Conservation (phyloP, 495 filamentous ascomycete genomes). For the Amniculicola lignicola region DNA sequence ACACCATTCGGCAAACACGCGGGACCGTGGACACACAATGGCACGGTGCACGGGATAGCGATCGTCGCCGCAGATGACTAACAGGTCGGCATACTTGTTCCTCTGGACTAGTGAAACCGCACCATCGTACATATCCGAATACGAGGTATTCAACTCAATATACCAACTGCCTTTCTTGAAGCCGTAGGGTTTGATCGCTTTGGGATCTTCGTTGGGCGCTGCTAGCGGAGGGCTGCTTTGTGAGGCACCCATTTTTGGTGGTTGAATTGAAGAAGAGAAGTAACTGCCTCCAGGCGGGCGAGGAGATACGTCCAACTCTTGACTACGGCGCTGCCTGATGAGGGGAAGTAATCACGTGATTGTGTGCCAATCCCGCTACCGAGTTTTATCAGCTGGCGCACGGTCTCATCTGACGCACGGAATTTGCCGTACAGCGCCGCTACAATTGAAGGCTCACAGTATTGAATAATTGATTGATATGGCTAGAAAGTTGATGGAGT, state of each 20-base stretch:
- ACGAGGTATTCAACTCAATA: constrained; percentile 11
- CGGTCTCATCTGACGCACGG: too few relatives aligned
- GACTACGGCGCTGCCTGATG: too few relatives aligned
- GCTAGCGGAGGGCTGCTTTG: background rate
- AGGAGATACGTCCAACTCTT: too few relatives aligned
- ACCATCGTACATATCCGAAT: constrained; percentile 14
- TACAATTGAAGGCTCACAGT: too few relatives aligned
- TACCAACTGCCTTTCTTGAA: constrained; percentile 1
- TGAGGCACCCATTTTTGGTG: constrained; percentile 12
- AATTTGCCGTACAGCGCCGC: too few relatives aligned
- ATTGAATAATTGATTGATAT: too few relatives aligned
- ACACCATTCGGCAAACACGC: constrained; percentile 2
- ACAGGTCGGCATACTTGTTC: constrained; percentile 29
- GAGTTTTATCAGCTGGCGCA: too few relatives aligned
- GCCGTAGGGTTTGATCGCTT: constrained; percentile 8
- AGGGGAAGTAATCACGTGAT: too few relatives aligned
- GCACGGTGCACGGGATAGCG: constrained; percentile 31
- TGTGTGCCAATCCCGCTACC: too few relatives aligned
- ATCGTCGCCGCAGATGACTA: constrained; percentile 21
- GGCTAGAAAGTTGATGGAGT: too few relatives aligned
- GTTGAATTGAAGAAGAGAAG: too few relatives aligned
- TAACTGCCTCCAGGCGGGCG: too few relatives aligned
- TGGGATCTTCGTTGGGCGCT: background rate
- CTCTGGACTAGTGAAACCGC: constrained; percentile 18
- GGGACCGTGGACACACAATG: constrained; percentile 25